These are phyloP conservation scores for Neurospora intermedia DNA, from an alignment of 495 filamentous ascomycete genomes.

Conservation along the genomic window DNA sequence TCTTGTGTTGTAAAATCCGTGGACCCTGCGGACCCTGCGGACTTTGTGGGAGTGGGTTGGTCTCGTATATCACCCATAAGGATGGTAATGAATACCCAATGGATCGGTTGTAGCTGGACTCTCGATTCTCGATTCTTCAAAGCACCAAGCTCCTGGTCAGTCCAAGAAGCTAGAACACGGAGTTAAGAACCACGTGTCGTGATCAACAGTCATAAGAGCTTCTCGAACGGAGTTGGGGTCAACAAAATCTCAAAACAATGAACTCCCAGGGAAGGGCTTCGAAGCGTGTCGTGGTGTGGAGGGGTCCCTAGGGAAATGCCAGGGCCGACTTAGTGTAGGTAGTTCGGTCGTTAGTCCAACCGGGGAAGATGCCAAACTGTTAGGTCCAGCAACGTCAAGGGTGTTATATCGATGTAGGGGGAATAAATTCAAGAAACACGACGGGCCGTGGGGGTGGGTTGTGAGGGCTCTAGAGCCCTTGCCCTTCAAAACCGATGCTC, in stretches of 20 bases:
- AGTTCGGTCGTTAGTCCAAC: neutral
- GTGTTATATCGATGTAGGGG: neutral
- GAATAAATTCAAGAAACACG: neutral
- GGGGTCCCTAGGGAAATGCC: neutral
- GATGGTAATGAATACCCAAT: neutral
- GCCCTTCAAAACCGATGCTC: neutral
- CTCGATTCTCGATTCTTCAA: neutral
- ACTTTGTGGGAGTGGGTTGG: neutral
- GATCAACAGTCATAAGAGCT: neutral
- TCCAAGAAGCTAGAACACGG: neutral
- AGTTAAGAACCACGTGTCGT: neutral
- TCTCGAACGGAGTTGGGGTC: neutral
- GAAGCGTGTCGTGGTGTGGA: neutral
- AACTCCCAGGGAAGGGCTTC: neutral
- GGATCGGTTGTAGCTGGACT: neutral
- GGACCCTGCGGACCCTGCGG: neutral
- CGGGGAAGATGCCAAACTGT: neutral
- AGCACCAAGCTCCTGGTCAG: neutral
- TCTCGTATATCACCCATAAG: neutral
- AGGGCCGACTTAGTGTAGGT: neutral
- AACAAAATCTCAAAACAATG: neutral
- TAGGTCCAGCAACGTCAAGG: neutral
- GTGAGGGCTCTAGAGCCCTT: neutral
- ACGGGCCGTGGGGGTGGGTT: neutral
- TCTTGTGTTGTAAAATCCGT: neutral